These are phyloP conservation scores for Chlamydomonas eustigma DNA, from an alignment of 139 green algal species.

Conservation along the genomic window DNA sequence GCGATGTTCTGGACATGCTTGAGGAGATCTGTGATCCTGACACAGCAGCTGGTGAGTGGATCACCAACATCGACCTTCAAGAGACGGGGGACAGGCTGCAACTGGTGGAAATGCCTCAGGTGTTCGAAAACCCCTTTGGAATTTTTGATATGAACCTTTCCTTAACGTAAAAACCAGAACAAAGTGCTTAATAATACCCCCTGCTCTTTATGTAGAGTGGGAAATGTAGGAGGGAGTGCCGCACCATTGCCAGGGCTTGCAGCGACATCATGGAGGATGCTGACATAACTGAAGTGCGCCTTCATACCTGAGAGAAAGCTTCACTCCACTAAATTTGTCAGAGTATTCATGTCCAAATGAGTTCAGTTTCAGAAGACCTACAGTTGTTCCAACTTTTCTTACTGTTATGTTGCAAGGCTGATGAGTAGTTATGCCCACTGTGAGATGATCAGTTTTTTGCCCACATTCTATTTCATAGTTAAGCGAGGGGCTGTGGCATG, in stretches of 20 bases:
- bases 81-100: slow-evolving; percentile 54
- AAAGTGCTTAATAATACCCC: too few species aligned
- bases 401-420: not conserved
- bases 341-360: not conserved
- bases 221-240: slow-evolving; percentile 60
- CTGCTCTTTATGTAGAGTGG: slow-evolving; percentile 22
- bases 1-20: slow-evolving; percentile 61
- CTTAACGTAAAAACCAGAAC: too few species aligned
- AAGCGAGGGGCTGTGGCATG: slow-evolving; percentile 40
- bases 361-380: not conserved
- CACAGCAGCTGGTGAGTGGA: slow-evolving; percentile 71
- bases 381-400: too few species aligned
- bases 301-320: not conserved
- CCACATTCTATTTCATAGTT: not conserved
- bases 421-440: not conserved
- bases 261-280: slow-evolving; percentile 56
- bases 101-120: slow-evolving; percentile 53
- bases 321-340: too few species aligned
- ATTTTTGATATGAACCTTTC: too few species aligned
- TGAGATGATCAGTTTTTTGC: not conserved
- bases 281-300: slow-evolving; percentile 55
- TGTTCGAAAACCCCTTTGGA: slow-evolving; percentile 26
- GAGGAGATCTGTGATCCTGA: slow-evolving; percentile 67
- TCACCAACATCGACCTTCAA: slow-evolving; percentile 66
- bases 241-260: slow-evolving; percentile 69